Conservation (phyloP, 176 grass and related monocot species). For the Cenchrus americanus region DNA sequence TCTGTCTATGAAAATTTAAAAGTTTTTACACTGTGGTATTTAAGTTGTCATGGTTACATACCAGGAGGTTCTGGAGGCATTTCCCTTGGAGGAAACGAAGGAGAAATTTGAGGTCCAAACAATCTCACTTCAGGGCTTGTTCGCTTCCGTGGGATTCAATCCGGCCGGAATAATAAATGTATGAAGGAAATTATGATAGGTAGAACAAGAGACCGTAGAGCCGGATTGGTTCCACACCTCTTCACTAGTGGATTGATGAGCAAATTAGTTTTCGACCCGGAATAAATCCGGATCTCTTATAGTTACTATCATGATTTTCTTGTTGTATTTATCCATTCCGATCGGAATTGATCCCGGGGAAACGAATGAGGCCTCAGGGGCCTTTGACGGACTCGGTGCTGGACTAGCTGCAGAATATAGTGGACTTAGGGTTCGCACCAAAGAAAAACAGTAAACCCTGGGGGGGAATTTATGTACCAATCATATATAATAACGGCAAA, state of each 20-base stretch:
- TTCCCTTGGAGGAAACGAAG: slow-evolving; percentile 52
- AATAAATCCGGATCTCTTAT: no score
- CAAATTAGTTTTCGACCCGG: no score
- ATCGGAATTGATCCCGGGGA: no score
- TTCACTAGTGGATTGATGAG: no score
- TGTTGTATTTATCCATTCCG: no score
- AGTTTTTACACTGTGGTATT: slow-evolving; percentile 21
- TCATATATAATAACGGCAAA: slow-evolving; percentile 10
- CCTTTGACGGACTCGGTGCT: slow-evolving; percentile 45
- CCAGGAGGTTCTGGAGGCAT: slow-evolving; percentile 57
- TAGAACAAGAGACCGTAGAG: no score
- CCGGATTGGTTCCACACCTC: no score
- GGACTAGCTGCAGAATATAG: slow-evolving; percentile 48
- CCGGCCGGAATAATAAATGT: no score
- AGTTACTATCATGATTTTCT: no score
- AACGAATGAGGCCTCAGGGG: no score
- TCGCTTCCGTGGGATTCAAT: no score
- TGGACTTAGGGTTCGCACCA: slow-evolving; percentile 6
- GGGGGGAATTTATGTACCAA: slow-evolving; percentile 10
- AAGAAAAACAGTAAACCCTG: slow-evolving; percentile 12
- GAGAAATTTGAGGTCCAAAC: slow-evolving; percentile 49
- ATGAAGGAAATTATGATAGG: no score
- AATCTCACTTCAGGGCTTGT: slow-evolving; percentile 43
- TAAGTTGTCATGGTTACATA: slow-evolving; percentile 39
- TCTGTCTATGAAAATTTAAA: slow-evolving; percentile 18